Evolutionary conservation across 768 basidiomycete species (phyloP).

Genomic region (Tubosaeta sp.): DNA sequence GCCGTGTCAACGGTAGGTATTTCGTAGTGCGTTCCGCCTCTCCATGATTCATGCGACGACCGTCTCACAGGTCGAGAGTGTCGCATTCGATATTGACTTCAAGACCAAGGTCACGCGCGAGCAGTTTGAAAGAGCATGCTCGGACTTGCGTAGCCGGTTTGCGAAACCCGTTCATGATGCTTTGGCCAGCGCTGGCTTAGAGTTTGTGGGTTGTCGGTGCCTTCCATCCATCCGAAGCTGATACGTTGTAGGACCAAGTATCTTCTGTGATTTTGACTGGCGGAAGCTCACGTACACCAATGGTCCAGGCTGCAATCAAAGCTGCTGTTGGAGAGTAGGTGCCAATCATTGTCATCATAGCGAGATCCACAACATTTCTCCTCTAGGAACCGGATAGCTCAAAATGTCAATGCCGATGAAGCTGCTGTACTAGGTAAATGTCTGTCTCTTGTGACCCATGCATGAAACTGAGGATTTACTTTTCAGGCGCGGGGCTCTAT

Average conservation of each 20-base stretch:
- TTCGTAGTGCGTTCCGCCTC: neutral
- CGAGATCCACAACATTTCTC: neutral
- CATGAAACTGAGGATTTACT: slow-evolving; percentile 1
- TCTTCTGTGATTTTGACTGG: slow-evolving; percentile 92
- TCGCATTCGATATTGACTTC: slow-evolving; percentile 91
- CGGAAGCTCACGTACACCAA: slow-evolving; percentile 84
- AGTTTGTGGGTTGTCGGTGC: slow-evolving; percentile 44
- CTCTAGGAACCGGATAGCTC: slow-evolving; percentile 73
- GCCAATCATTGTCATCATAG: neutral
- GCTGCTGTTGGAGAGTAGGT: slow-evolving; percentile 74
- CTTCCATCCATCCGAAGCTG: neutral
- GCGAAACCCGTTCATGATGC: slow-evolving; percentile 74
- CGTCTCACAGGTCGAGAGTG: slow-evolving; percentile 69
- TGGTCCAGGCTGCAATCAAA: slow-evolving; percentile 83
- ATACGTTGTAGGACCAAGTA: slow-evolving; percentile 60
- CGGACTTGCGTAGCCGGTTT: slow-evolving; percentile 59
- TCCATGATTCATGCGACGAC: slow-evolving; percentile 1
- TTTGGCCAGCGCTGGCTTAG: slow-evolving; percentile 59
- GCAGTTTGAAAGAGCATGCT: slow-evolving; percentile 72
- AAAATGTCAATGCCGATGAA: slow-evolving; percentile 97
- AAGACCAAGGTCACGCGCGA: slow-evolving; percentile 69
- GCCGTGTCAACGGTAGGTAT: slow-evolving; percentile 61
- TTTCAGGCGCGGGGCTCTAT: slow-evolving; percentile 74
- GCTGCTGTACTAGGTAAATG: slow-evolving; percentile 77
- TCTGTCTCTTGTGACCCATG: neutral